phyloP scores from a whole-genome alignment of 441 rosid genomes.

The Gossypium davidsonii region DNA sequence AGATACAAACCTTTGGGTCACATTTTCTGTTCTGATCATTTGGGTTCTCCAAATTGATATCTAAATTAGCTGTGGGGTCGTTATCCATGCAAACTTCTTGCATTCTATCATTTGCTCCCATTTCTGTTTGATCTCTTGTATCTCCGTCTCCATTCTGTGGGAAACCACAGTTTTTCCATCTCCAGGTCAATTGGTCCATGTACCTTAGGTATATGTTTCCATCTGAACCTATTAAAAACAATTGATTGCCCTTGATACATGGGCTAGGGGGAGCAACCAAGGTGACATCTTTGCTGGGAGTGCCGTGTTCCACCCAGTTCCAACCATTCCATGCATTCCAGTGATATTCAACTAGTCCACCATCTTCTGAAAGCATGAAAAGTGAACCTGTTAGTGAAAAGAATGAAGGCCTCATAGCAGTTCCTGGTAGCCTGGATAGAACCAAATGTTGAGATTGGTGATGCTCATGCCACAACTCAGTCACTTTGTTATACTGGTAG shows the following conservation, averaged over 20 bases:
- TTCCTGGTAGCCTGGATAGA: slow-evolving; percentile 45
- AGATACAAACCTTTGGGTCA: slow-evolving; percentile 37
- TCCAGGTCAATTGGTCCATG: slow-evolving; percentile 49
- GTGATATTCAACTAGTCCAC: slow-evolving; percentile 59
- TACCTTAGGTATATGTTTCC: slow-evolving; percentile 55
- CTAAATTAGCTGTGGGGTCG: slow-evolving; percentile 27
- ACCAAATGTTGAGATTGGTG: slow-evolving; percentile 56
- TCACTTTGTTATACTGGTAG: slow-evolving; percentile 62
- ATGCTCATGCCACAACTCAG: slow-evolving; percentile 64
- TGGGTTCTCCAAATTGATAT: slow-evolving; percentile 25
- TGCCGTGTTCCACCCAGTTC: slow-evolving; percentile 70
- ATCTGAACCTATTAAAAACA: slow-evolving; percentile 57
- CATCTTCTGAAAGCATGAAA: slow-evolving; percentile 55
- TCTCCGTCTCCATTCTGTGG: slow-evolving; percentile 25
- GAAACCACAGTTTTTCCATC: slow-evolving; percentile 50
- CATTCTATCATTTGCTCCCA: not conserved
- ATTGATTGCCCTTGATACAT: slow-evolving; percentile 43
- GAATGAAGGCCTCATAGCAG: slow-evolving; percentile 40
- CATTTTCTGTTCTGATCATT: slow-evolving; percentile 30
- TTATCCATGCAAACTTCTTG: slow-evolving; percentile 31
- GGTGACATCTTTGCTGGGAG: slow-evolving; percentile 45
- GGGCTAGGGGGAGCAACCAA: slow-evolving; percentile 55
- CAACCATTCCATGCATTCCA: slow-evolving; percentile 61
- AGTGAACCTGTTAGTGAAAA: slow-evolving; percentile 51
- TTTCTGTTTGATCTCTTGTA: slow-evolving; percentile 16